phyloP scores from a whole-genome alignment of 345 rosid genomes.

The Camelina sativa region DNA sequence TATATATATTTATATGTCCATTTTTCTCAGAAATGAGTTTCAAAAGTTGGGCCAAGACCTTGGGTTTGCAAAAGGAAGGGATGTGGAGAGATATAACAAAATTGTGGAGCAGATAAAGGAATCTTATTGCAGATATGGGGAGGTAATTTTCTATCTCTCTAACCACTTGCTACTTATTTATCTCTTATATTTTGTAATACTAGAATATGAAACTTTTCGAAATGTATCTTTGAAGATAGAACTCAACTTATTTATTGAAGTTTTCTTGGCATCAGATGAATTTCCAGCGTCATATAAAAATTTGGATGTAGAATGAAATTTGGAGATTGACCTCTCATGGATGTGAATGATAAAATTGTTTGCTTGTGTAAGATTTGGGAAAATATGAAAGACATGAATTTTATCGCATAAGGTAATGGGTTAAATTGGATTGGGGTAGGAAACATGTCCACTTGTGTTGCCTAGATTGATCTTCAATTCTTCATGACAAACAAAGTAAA shows the following conservation, averaged over 20 bases:
- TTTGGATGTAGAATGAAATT: constrained; percentile 10
- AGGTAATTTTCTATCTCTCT: constrained; percentile 52
- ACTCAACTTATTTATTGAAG: constrained; percentile 5
- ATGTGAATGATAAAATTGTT: constrained; percentile 6
- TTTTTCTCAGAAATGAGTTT: constrained; percentile 63
- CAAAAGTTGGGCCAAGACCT: constrained; percentile 79
- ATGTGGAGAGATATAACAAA: constrained; percentile 65
- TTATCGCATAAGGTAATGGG: constrained; percentile 10
- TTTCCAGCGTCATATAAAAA: constrained; percentile 5
- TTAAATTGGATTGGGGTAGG: not conserved
- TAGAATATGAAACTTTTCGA: not conserved
- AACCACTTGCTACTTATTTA: constrained; percentile 12
- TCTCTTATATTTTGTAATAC: constrained; percentile 3
- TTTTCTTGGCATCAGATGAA: constrained; percentile 16
- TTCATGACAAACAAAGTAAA: constrained; percentile 2
- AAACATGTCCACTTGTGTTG: constrained; percentile 1
- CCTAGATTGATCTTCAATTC: constrained; percentile 1
- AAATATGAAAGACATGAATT: constrained; percentile 7
- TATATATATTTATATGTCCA: not conserved
- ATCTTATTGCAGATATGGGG: constrained; percentile 65
- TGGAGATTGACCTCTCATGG: constrained; percentile 7
- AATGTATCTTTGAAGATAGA: not conserved
- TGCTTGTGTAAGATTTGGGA: not conserved
- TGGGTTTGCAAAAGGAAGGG: constrained; percentile 68
- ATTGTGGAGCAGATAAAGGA: constrained; percentile 63